Evolutionary conservation across 2,329 filamentous ascomycete genomes (phyloP).

Genomic region (Septoria linicola): DNA sequence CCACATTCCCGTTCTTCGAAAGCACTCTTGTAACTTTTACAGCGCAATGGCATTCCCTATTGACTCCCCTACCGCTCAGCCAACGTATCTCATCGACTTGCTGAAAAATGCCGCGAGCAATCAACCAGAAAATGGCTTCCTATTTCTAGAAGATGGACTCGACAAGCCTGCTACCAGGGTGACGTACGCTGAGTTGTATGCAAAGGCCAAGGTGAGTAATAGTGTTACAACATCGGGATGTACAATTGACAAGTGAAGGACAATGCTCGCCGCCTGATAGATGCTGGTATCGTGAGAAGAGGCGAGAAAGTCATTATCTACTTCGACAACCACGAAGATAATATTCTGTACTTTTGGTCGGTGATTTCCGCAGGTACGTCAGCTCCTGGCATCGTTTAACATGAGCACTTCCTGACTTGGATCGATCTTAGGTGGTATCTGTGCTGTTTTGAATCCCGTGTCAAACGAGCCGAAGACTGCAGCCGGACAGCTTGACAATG

Average conservation of each 20-base stretch:
- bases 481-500: conserved; percentile 25
- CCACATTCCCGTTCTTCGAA: no score
- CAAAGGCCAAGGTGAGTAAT: conserved; percentile 19
- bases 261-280: conserved; percentile 18
- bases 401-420: background rate
- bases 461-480: conserved; percentile 28
- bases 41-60: no score
- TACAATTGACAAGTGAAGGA: conserved; percentile 8
- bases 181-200: conserved; percentile 18
- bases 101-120: conserved; percentile 17
- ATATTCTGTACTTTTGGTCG: conserved; percentile 46
- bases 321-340: conserved; percentile 41
- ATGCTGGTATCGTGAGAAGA: conserved; percentile 21
- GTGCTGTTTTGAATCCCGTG: conserved; percentile 23
- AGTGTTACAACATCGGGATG: background rate
- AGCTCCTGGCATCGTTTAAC: background rate
- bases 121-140: conserved; percentile 5
- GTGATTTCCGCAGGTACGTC: conserved; percentile 33
- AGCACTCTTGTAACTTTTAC: no score
- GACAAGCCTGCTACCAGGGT: conserved; percentile 14
- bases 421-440: conserved; percentile 31
- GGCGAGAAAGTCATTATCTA: conserved; percentile 31
- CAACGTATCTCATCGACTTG: conserved; percentile 20
- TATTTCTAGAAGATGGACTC: conserved; percentile 18
- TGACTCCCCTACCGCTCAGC: no score